Evolutionary conservation across 169 alveolate species (phyloP).

Genomic region (Plasmodium sp.): DNA sequence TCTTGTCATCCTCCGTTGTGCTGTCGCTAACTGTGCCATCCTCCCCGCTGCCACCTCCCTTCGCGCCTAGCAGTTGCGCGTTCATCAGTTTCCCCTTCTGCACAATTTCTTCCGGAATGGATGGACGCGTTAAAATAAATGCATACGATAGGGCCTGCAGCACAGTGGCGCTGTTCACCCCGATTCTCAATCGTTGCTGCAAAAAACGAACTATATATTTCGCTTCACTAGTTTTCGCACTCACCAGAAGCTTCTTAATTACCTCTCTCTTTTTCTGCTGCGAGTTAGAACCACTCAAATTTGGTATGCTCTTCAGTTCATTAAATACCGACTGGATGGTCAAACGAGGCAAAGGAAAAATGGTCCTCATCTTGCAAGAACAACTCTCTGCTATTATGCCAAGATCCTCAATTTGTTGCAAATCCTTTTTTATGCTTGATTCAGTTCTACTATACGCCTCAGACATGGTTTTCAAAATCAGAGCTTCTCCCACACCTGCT

Average conservation of each 20-base stretch:
- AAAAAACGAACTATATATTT: constrained; percentile 96
- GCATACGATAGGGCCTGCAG: constrained; percentile 91
- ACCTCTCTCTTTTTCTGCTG: constrained; percentile 81
- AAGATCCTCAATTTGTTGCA: constrained; percentile 94
- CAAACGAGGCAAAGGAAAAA: constrained; percentile 89
- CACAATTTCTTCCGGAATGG: constrained; percentile 52
- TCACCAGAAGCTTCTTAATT: constrained; percentile 91
- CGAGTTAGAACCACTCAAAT: constrained; percentile 82
- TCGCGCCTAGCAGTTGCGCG: constrained; percentile 15
- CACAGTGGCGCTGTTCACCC: constrained; percentile 96
- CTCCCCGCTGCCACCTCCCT: neutral
- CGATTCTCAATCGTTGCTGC: constrained; percentile 96
- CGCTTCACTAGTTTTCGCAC: constrained; percentile 94
- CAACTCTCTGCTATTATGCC: constrained; percentile 88
- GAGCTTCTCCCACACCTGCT: constrained; percentile 97
- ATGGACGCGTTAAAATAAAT: constrained; percentile 82
- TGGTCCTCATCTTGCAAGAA: constrained; percentile 90
- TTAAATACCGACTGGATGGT: constrained; percentile 85
- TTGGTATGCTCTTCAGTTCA: constrained; percentile 81
- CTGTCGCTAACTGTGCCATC: neutral
- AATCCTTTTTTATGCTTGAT: constrained; percentile 90
- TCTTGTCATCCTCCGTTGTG: neutral
- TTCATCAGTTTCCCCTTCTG: constrained; percentile 35
- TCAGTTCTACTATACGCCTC: constrained; percentile 95
- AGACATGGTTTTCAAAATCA: constrained; percentile 94